Evolutionary conservation across 495 filamentous ascomycete genomes (phyloP).

Genomic region (Aspergillus sclerotioniger): DNA sequence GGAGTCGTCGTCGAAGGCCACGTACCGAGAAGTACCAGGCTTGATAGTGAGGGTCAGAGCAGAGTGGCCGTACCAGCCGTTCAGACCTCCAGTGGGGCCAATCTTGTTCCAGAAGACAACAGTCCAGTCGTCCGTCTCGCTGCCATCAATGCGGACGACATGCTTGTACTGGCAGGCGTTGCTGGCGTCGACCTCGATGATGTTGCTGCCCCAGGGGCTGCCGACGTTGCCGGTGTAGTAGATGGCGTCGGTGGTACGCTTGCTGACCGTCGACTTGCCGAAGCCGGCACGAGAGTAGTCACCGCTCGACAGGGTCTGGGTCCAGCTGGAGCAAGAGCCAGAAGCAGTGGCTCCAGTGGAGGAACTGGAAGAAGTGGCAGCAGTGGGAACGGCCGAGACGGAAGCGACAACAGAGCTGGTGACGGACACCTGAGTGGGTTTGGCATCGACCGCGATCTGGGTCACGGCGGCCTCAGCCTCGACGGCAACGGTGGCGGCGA

Average conservation of each 20-base stretch:
- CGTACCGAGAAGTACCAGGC: slow-evolving; percentile 37
- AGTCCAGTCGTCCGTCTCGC: slow-evolving; percentile 34
- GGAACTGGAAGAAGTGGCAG: slow-evolving; percentile 21
- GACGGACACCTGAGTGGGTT: slow-evolving; percentile 14
- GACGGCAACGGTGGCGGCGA: slow-evolving; percentile 26
- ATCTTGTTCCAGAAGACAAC: slow-evolving; percentile 55
- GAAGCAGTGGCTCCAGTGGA: slow-evolving; percentile 18
- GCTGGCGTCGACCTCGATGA: slow-evolving; percentile 40
- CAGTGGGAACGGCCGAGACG: slow-evolving; percentile 20
- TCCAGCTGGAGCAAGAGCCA: slow-evolving; percentile 28
- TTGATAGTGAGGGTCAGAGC: slow-evolving; percentile 43
- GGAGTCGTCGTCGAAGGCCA: slow-evolving; percentile 49
- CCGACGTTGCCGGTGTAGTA: slow-evolving; percentile 47
- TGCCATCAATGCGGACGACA: slow-evolving; percentile 47
- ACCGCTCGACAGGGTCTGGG: slow-evolving; percentile 20
- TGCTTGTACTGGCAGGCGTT: slow-evolving; percentile 42
- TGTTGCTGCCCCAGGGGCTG: slow-evolving; percentile 53
- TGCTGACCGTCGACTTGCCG: slow-evolving; percentile 23
- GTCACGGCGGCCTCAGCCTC: slow-evolving; percentile 7
- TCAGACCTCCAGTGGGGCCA: slow-evolving; percentile 35
- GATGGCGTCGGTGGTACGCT: slow-evolving; percentile 18
- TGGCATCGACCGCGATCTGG: slow-evolving; percentile 16
- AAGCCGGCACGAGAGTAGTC: slow-evolving; percentile 31
- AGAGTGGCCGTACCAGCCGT: slow-evolving; percentile 41
- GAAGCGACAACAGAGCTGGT: slow-evolving; percentile 15